Base-by-base conservation (phyloP, 306 rosid genomes). In the Sechiopsis laciniata region DNA sequence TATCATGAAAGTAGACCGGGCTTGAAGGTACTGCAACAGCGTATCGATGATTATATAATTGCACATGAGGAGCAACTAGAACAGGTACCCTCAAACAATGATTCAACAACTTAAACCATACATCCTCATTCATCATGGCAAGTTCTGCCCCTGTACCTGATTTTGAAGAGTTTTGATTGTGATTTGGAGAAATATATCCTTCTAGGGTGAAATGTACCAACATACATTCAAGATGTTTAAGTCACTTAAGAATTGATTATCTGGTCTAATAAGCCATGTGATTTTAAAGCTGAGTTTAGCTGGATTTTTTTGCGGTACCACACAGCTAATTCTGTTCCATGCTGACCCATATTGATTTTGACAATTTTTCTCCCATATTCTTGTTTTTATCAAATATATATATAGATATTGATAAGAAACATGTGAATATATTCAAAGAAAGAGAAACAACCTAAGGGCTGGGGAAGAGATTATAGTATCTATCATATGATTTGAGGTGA, bases 1-100 rank as follows among this genome's bases (percentile, higher is more conserved):
- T 89, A 83, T 84, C 89, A 80, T 78, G 85, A 86, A 76, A 84
- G 81, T 74, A 89, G 94, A 81, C 96, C 89, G 14, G 91, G 91
- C 46, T 75, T 87, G 81, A 78, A 84, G 63, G 79, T 78, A 35
- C 86, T 94, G 86, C 89, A 86, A 72, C 78, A 84, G 66, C 87
- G 82, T 66, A 86, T 94, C 26, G 92, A 94, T 57, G 88, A 89
- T 51, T 94, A 86, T 64, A 78, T 89, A 66, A 82, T 78, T 40
- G 79, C 82, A n/a, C 86, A 90, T 11, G 98, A 94, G 79, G 92
- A 50, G 51, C 78, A 80, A 76, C 55, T 87, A 37, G 95, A 90
- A 81, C 84, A 82, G 96, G 97, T 93, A 82, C 22, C 22, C 50
- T 32, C 7, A 6, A 32, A n/a, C 69, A 32, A 15, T 32, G 22